Base-by-base conservation (phyloP, 2,329 filamentous ascomycete genomes). In the Fusarium duplospermum region DNA sequence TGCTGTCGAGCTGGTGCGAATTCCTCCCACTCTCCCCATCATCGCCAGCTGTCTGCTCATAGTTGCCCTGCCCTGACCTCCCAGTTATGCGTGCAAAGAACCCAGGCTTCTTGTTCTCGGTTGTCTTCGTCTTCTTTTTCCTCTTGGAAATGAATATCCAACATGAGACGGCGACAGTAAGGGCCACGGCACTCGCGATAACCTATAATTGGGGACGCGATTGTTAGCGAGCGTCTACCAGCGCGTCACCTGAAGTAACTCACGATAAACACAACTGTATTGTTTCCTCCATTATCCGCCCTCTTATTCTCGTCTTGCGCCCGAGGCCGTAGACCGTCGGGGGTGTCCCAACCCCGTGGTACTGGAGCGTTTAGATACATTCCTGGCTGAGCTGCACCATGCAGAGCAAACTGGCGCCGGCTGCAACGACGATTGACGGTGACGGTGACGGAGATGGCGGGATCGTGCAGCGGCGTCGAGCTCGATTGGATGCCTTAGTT, bases 1-100 rank as follows among this genome's bases (percentile, higher is more conserved):
- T 72, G 24, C 72, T 40, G 67, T 77, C 71, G 56, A 81, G 78
- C 52, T 71, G 76, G 58, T 79, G 80, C 11, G 79, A 76, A 52
- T 72, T 73, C 47, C 72, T 67, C 7, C 62, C 72, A 22, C 66
- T 73, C 58, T 75, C 72, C 24, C 70, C 75, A 54, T 82, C 80
- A 42, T 81, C 78, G 18, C 73, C 76, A 27, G 78, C 69, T 35
- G 82, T 78, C 61, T 79, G 81, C 47, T 82, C 69, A 66, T 84
- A 84, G 47, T 66, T 69, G 10, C 69, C 72, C 47, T 69, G 66
- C 6, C 74, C 47, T 33, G 61, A 56, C 52, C 67, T 63, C 18
- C 66, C 68, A 16, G 69, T 70, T 35, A 78, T 70, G 33, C 77
- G 67, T 14, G 59, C 68, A 36, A 79, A 66, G 47, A 79, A 70